phyloP scores from a whole-genome alignment of 306 rosid species.

The Cajanus cajan region DNA sequence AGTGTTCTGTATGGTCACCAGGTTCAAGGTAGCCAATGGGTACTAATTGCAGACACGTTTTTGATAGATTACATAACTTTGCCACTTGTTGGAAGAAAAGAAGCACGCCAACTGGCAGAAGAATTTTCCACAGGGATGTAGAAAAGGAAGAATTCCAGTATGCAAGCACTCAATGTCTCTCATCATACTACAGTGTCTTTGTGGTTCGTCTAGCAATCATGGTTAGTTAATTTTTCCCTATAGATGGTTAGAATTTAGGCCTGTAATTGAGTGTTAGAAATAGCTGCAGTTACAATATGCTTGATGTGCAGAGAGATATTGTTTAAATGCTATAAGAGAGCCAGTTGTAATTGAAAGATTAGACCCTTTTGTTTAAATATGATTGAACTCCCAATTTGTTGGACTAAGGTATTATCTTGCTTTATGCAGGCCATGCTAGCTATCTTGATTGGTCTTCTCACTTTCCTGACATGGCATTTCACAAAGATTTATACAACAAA shows the following conservation, averaged over 20 bases:
- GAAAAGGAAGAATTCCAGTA: conserved; percentile 80
- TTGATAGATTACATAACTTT: conserved; percentile 45
- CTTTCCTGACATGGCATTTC: conserved; percentile 96
- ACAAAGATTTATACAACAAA: conserved; percentile 85
- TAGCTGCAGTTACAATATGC: neutral
- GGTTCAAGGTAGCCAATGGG: conserved; percentile 45
- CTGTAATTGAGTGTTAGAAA: neutral
- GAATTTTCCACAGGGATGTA: conserved; percentile 75
- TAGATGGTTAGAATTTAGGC: neutral
- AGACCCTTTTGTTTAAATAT: conserved; percentile 4
- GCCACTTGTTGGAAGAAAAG: conserved; percentile 47
- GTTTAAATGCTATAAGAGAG: neutral
- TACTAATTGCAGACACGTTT: conserved; percentile 48
- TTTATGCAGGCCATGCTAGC: conserved; percentile 82
- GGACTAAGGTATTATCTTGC: conserved; percentile 4
- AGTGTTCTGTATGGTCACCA: conserved; percentile 44
- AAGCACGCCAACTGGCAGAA: conserved; percentile 37
- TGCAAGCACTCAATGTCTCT: conserved; percentile 69
- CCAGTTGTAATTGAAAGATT: neutral
- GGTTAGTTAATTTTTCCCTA: conserved; percentile 44
- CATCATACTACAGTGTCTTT: conserved; percentile 90
- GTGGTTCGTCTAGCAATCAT: conserved; percentile 96
- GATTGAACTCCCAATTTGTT: neutral
- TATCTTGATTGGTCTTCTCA: conserved; percentile 84
- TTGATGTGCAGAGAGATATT: neutral